These are phyloP conservation scores for Cicer judaicum DNA, from an alignment of 306 rosid genomes.

Conservation along the genomic window DNA sequence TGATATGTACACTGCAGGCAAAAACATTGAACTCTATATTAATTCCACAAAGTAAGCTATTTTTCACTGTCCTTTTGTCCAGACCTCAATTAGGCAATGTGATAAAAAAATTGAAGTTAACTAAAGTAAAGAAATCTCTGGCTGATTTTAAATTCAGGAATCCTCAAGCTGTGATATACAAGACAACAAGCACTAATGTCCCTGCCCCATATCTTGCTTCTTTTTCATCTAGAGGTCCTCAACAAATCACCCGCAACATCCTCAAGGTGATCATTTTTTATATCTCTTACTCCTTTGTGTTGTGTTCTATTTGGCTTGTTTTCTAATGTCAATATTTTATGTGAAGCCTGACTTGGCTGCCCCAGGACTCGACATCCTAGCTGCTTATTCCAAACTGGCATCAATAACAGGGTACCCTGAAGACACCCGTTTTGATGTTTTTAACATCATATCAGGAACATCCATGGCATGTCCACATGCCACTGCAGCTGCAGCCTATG, in stretches of 20 bases:
- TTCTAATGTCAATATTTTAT: slow-evolving; percentile 33
- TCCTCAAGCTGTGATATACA: slow-evolving; percentile 63
- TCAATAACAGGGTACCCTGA: slow-evolving; percentile 48
- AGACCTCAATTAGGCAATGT: background rate
- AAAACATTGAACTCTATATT: slow-evolving; percentile 58
- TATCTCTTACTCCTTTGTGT: background rate
- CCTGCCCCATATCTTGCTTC: slow-evolving; percentile 73
- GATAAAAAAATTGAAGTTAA: background rate
- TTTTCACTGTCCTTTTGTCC: background rate
- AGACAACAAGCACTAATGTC: slow-evolving; percentile 42
- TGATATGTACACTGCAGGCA: slow-evolving; percentile 44
- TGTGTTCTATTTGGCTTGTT: background rate
- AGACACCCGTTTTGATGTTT: slow-evolving; percentile 55
- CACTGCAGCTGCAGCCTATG: slow-evolving; percentile 73
- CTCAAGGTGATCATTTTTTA: slow-evolving; percentile 60
- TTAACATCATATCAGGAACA: slow-evolving; percentile 78
- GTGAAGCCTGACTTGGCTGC: slow-evolving; percentile 85
- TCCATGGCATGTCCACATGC: slow-evolving; percentile 93
- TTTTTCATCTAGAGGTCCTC: slow-evolving; percentile 89
- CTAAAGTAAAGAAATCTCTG: slow-evolving; percentile 8
- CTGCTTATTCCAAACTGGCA: slow-evolving; percentile 62
- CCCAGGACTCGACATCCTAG: slow-evolving; percentile 82
- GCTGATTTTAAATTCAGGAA: slow-evolving; percentile 50
- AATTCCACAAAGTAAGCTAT: slow-evolving; percentile 73
- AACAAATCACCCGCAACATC: slow-evolving; percentile 50